phyloP scores from a whole-genome alignment of 2,329 filamentous ascomycete genomes.

The Fusarium sp. region DNA sequence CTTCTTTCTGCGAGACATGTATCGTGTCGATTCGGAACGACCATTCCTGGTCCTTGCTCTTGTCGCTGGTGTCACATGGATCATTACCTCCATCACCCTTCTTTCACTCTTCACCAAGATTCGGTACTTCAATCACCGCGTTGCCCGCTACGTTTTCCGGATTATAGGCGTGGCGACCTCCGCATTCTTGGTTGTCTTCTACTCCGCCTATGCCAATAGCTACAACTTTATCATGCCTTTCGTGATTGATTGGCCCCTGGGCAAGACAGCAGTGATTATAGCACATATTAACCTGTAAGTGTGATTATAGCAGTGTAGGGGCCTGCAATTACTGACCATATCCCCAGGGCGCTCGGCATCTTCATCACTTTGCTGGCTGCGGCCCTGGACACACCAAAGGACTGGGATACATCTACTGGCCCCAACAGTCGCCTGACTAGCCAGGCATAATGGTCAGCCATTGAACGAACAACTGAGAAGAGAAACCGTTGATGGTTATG shows the following conservation, averaged over 20 bases:
- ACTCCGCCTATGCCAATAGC: conserved; percentile 1
- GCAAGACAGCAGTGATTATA: conserved; percentile 17
- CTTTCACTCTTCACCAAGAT: conserved; percentile 12
- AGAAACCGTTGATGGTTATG: neutral
- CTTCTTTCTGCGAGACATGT: no score
- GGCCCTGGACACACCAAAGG: conserved; percentile 21
- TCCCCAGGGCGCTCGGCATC: conserved; percentile 31
- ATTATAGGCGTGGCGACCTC: conserved; percentile 37
- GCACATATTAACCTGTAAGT: conserved; percentile 42
- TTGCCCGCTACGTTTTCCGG: conserved; percentile 38
- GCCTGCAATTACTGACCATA: conserved; percentile 13
- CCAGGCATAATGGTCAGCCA: neutral
- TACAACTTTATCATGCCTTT: neutral
- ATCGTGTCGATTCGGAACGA: neutral
- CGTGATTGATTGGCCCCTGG: neutral
- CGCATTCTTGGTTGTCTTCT: conserved; percentile 19
- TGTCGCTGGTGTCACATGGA: conserved; percentile 17
- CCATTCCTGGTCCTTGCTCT: conserved; percentile 34
- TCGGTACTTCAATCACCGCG: neutral
- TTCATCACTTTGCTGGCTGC: conserved; percentile 30
- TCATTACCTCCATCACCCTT: conserved; percentile 22
- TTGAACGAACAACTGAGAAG: neutral
- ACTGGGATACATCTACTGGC: neutral
- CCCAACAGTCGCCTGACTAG: neutral
- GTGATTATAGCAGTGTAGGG: neutral